Conservation (phyloP, 1,284 basidiomycete species). For the Pascua sp. region DNA sequence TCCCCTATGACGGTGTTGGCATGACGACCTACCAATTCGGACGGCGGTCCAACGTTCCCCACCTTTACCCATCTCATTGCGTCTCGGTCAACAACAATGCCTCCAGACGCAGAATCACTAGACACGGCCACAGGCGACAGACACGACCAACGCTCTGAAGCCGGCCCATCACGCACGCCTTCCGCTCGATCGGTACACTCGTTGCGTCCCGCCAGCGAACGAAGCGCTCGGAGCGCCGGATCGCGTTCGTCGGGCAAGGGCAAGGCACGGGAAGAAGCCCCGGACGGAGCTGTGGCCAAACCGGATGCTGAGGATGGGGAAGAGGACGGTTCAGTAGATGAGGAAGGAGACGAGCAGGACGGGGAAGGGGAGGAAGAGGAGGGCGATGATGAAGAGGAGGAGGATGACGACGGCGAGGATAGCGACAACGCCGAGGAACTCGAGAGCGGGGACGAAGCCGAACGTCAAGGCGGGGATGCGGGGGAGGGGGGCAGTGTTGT, state of each 20-base stretch:
- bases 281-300: neutral
- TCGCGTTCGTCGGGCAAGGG: neutral
- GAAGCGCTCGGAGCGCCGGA: neutral
- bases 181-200: too few relatives aligned
- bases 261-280: neutral
- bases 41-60: too few relatives aligned
- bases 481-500: too few relatives aligned
- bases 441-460: slow-evolving; percentile 19
- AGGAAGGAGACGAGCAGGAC: slow-evolving; percentile 1
- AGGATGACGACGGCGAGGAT: slow-evolving; percentile 58
- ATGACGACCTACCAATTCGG: too few relatives aligned
- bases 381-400: slow-evolving; percentile 54
- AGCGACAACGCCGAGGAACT: slow-evolving; percentile 49
- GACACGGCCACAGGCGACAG: too few relatives aligned
- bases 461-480: slow-evolving; percentile 9
- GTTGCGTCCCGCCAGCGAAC: too few relatives aligned
- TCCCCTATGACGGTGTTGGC: too few relatives aligned
- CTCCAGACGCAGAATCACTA: too few relatives aligned
- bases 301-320: neutral
- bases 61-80: too few relatives aligned
- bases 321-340: neutral
- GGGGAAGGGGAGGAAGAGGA: slow-evolving; percentile 3
- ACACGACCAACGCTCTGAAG: too few relatives aligned
- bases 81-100: too few relatives aligned
- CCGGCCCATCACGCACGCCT: too few relatives aligned